A percentile compares a stretch with the other conserved stretches of the same genome.
These are phyloP conservation scores for Ogataea saltuana DNA, from an alignment of 805 yeast species.

Conservation along the genomic window DNA sequence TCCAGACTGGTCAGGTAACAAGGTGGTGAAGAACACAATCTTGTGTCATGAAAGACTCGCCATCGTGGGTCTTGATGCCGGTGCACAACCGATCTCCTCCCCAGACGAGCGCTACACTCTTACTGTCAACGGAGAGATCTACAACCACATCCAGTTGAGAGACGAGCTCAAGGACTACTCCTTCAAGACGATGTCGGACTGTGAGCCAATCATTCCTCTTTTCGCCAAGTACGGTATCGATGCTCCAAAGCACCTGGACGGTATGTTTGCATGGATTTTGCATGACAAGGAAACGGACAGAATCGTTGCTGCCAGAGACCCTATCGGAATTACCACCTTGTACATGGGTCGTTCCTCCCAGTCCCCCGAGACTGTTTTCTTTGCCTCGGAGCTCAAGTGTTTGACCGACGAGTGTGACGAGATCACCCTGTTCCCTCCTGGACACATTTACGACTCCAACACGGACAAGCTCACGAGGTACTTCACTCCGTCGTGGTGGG, in stretches of 20 bases:
- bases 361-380: conserved; percentile 75
- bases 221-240: conserved; percentile 84
- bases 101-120: conserved; percentile 70
- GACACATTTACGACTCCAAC: conserved; percentile 91
- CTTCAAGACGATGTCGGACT: conserved; percentile 87
- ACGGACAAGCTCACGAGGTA: conserved; percentile 86
- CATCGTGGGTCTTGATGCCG: conserved; percentile 94
- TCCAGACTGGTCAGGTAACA: conserved; percentile 98
- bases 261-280: conserved; percentile 96
- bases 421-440: conserved; percentile 96
- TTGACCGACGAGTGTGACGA: conserved; percentile 92
- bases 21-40: conserved; percentile 73
- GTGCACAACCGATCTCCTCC: conserved; percentile 95
- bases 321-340: conserved; percentile 94
- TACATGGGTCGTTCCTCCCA: conserved; percentile 85
- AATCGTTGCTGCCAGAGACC: conserved; percentile 96
- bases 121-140: conserved; percentile 97
- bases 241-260: conserved; percentile 91
- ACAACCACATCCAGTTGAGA: conserved; percentile 92
- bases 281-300: conserved; percentile 85
- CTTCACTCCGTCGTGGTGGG: conserved; percentile 95
- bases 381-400: conserved; percentile 94
- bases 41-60: conserved; percentile 95
- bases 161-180: conserved; percentile 68
- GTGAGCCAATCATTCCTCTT: conserved; percentile 96